Evolutionary conservation across 345 rosid species (phyloP), one percentile per base, ranked within the genome.

Genomic region (Cardamine occulta): DNA sequence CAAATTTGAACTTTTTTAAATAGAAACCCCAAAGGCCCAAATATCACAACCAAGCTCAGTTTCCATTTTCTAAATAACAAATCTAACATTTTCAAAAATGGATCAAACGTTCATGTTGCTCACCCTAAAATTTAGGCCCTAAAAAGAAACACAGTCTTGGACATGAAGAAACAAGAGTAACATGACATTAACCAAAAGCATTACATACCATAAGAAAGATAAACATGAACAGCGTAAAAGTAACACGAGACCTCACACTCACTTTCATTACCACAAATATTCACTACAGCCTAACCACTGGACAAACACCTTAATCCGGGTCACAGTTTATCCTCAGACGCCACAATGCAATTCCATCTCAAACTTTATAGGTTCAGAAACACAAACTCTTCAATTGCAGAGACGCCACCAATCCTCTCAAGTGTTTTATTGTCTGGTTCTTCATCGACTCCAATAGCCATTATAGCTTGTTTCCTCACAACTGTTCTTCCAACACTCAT

Each of bases 401-500:
- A 73, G 8, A 91, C 96, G 1, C 82, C 67, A 0, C 97, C 96
- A 15, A 88, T 87, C 73, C 54, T 78, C 69, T 63, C 73, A 8
- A 91, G 88, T 23, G 93, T 72, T 40, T 85, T 89, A 42, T 71
- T 75, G 32, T 59, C 68, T n/a, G 97, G 91, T 53, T 87, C 93
- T 73, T 91, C 97, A 70, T 91, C 97, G 4, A 89, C 96, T 3
- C 96, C 97, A 8, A 91, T 91, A 0, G 96, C 97, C 97, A 91
- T 91, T 12, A 91, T 84, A 12, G 91, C 97, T 24, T 83, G 84
- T 66, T 82, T 88, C 84, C 85, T 80, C 51, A 78, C 76, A 6
- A 63, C 65, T 2, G 84, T 89, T 68, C 97, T 85, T 42, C 89
- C 96, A n/a, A 91, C 97, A 54, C 90, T 91, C 97, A 91, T 91